Base-by-base conservation (phyloP, 1,284 basidiomycete genomes). In the Sporisorium sorghi region DNA sequence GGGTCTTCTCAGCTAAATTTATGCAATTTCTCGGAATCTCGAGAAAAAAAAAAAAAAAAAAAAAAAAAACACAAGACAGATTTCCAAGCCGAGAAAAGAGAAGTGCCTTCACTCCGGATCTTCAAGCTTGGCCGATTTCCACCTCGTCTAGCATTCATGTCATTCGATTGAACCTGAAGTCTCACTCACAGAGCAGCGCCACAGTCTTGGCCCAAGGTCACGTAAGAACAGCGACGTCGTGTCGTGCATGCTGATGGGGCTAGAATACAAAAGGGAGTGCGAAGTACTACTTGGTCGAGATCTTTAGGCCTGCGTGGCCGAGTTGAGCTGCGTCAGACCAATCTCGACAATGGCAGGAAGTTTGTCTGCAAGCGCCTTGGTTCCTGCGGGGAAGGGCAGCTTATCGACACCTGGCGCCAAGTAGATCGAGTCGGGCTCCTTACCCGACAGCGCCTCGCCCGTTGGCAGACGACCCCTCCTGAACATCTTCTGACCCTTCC, bases 361-460 rank as follows among this genome's bases (percentile, higher is more conserved):
- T 59, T 72, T 56, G 91, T 87, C 87, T 3, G 92, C 92, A 83
- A 96, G 87, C 84, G 92, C 90, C 60, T 87, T 88, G 12, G 92
- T 95, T 37, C 93, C 95, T 28, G 93, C 94, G 1, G 95, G 96
- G 88, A 96, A 95, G 11, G 96, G 95, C 65, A 99, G 86, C 70
- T 90, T 89, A 62, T 89, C 88, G 7, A 98, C 89, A 50, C 93
- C 92, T 76, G 90, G 91, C 1, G 93, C 91, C 21, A 97, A 85
- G 71, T 94, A 90, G 83, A 93, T 91, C 72, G 92, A 90, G 37
- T 67, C 66, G 74, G 90, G 90, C 58, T 91, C 85, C 58, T 85
- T 83, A n/a, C 92, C 93, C 74, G 91, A 90, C 40, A 88, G 88
- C 76, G 91, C 89, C 77, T 91, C 90, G 58, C 85, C 85, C 15